Evolutionary conservation across 164 flowering plant species (phyloP), one percentile per base, ranked within the genome.

Genomic region (Kingdonia uniflora): DNA sequence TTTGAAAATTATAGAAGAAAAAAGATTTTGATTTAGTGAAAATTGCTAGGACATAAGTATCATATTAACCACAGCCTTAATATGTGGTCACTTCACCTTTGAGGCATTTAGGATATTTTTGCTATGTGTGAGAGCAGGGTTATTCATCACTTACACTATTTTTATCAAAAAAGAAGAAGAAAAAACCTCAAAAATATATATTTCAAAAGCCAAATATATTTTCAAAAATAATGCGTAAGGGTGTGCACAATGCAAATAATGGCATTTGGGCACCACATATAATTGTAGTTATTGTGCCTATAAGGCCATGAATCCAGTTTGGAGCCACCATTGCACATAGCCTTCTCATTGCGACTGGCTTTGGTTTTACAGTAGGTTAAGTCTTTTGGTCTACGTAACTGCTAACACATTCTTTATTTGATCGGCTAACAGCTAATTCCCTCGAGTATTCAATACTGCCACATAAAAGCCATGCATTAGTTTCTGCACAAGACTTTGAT

Each of bases 221-320:
- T n/a, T n/a, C n/a, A n/a, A n/a, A n/a, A n/a, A n/a, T n/a, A n/a
- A n/a, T n/a, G n/a, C n/a, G n/a, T n/a, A n/a, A n/a, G n/a, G n/a
- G n/a, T n/a, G n/a, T n/a, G n/a, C n/a, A n/a, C 19, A 92, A 94
- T 17, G 98, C 96, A 56, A 88, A 88, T 21, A 92, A 80, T 4
- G 98, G 98, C 94, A 92, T 85, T 57, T 78, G 87, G n/a, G 98
- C 76, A 55, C 98, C 98, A 6, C 81, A 76, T 41, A 78, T 59
- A 12, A 84, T 56, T 1, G 91, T 88, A 54, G 87, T 60, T 1
- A 84, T 49, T 45, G 80, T 74, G 33, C 96, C 98, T 29, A 63
- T 42, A 21, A 81, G 57, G 6, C 84, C 96, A 58, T 78, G 81
- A 21, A 55, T 19, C 95, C 94, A 88, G 65, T 92, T 95, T 2